Conservation (phyloP, 805 yeast species). For the Debaryomyces castellii region DNA sequence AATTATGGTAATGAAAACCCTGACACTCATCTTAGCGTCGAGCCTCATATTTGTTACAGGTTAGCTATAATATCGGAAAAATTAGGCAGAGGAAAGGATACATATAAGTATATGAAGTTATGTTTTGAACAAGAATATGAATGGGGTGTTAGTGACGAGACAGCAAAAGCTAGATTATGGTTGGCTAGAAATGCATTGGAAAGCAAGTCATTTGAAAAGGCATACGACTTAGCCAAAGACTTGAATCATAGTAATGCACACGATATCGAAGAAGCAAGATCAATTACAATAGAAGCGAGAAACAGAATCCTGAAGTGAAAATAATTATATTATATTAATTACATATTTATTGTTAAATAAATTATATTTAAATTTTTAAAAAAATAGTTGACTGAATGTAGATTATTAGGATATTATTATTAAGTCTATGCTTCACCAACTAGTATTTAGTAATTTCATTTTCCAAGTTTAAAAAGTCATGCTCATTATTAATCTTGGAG, state of each 20-base stretch:
- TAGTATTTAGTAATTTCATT: slow-evolving; percentile 22
- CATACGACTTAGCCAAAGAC: slow-evolving; percentile 71
- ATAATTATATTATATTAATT: background rate
- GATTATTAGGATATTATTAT: background rate
- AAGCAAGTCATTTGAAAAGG: slow-evolving; percentile 58
- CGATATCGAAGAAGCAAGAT: slow-evolving; percentile 86
- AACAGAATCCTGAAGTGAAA: slow-evolving; percentile 38
- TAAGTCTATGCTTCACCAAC: background rate
- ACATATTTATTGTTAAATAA: background rate
- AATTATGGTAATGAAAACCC: slow-evolving; percentile 21
- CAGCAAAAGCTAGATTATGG: slow-evolving; percentile 83
- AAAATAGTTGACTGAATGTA: background rate
- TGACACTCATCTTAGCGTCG: slow-evolving; percentile 15
- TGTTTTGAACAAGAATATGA: slow-evolving; percentile 64
- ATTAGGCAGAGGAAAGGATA: slow-evolving; percentile 49
- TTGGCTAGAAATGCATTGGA: slow-evolving; percentile 67
- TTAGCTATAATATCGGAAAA: slow-evolving; percentile 68
- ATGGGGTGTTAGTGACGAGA: slow-evolving; percentile 70
- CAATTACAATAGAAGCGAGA: slow-evolving; percentile 77
- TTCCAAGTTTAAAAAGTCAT: slow-evolving; percentile 27
- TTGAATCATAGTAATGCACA: slow-evolving; percentile 70
- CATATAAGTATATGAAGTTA: slow-evolving; percentile 62
- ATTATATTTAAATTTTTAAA: background rate
- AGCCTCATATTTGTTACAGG: slow-evolving; percentile 56
- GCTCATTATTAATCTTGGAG: slow-evolving; percentile 16